Conservation (phyloP, 768 basidiomycete genomes). For the Cystobasidiopsis lactophilus region DNA sequence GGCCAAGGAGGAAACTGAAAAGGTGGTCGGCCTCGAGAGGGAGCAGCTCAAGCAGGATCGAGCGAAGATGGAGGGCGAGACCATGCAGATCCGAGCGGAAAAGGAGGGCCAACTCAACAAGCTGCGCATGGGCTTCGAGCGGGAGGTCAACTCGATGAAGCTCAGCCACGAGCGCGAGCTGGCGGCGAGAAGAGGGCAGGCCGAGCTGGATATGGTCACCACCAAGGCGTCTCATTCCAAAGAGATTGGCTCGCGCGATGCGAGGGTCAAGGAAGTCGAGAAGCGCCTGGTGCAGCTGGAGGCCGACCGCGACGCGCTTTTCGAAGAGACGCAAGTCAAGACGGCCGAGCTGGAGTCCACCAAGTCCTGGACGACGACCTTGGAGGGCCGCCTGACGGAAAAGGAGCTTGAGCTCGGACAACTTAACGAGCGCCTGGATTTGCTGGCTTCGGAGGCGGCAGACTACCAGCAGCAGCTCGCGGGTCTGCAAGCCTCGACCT, state of each 20-base stretch:
- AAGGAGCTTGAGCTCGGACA: slow-evolving; percentile 70
- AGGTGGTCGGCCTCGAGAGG: slow-evolving; percentile 24
- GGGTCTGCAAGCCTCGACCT: slow-evolving; percentile 33
- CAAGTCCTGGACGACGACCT: slow-evolving; percentile 46
- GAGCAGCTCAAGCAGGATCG: slow-evolving; percentile 23
- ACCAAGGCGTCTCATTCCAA: slow-evolving; percentile 50
- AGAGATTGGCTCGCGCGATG: slow-evolving; percentile 39
- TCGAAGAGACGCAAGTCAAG: slow-evolving; percentile 64
- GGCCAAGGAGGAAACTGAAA: slow-evolving; percentile 32
- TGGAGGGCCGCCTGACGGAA: slow-evolving; percentile 61
- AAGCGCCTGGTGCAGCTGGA: slow-evolving; percentile 44
- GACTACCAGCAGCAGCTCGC: slow-evolving; percentile 37
- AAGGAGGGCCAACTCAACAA: slow-evolving; percentile 25
- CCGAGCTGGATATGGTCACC: slow-evolving; percentile 51
- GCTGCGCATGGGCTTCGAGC: slow-evolving; percentile 26
- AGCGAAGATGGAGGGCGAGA: slow-evolving; percentile 3
- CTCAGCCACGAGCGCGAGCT: slow-evolving; percentile 47
- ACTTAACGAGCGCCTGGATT: slow-evolving; percentile 42
- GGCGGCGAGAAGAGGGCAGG: slow-evolving; percentile 40
- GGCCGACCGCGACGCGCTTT: slow-evolving; percentile 53
- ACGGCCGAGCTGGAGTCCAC: slow-evolving; percentile 78
- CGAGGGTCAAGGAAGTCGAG: slow-evolving; percentile 49
- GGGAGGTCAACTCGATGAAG: slow-evolving; percentile 17
- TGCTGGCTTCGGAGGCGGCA: slow-evolving; percentile 32
- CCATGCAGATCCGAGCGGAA: background rate